Evolutionary conservation across 192 early-diverging fungal species (phyloP).

Genomic region (Obelidium mucronatum): DNA sequence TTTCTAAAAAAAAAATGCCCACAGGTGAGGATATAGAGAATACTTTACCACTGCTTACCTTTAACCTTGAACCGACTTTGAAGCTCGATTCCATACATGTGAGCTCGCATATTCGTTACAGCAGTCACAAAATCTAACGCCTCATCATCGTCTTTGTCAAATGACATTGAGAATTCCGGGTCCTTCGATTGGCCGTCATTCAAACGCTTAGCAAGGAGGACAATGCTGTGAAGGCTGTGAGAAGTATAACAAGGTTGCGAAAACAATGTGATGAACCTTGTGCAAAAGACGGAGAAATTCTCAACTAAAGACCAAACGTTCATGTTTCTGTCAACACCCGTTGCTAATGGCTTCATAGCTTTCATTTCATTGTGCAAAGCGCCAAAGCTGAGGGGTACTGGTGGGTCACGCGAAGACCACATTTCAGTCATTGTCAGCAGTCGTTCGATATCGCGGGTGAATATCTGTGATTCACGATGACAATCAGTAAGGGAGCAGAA

Average conservation of each 20-base stretch:
- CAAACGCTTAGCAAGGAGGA: slow-evolving; percentile 59
- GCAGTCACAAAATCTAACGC: slow-evolving; percentile 95
- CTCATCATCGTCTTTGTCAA: slow-evolving; percentile 97
- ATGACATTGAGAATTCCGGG: slow-evolving; percentile 63
- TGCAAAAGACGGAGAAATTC: slow-evolving; percentile 72
- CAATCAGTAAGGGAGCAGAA: neutral
- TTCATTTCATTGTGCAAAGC: neutral
- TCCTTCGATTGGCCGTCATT: slow-evolving; percentile 52
- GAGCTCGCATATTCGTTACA: slow-evolving; percentile 85
- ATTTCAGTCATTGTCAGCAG: slow-evolving; percentile 86
- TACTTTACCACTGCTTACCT: slow-evolving; percentile 52
- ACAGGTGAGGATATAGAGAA: slow-evolving; percentile 3
- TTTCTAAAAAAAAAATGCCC: slow-evolving; percentile 61
- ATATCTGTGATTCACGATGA: slow-evolving; percentile 72
- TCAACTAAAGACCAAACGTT: slow-evolving; percentile 74
- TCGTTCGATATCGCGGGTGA: slow-evolving; percentile 78
- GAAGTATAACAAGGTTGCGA: neutral
- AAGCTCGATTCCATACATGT: slow-evolving; percentile 79
- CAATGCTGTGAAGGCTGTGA: slow-evolving; percentile 49
- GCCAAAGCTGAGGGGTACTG: slow-evolving; percentile 70
- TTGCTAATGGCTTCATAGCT: neutral
- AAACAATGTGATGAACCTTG: slow-evolving; percentile 61
- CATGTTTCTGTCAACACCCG: slow-evolving; percentile 68
- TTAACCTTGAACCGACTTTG: slow-evolving; percentile 90
- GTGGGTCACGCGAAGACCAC: slow-evolving; percentile 80